Percentiles rank a stretch among this genome's conserved stretches.
Conservation (phyloP, 257 asterid genomes). For the Plantago elongata region DNA sequence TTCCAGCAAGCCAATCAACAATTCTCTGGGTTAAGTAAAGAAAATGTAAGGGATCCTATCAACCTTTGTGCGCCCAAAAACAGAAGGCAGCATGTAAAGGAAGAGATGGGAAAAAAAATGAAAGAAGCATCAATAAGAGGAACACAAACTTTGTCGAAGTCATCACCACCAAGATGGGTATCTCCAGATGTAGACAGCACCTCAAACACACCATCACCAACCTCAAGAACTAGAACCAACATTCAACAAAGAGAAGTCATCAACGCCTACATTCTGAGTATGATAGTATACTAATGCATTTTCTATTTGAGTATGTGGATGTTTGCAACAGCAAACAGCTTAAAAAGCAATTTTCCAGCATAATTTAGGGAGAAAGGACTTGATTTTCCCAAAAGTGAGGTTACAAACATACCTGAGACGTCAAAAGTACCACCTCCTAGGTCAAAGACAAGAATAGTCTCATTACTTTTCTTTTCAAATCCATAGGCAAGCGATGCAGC, state of each 20-base stretch:
- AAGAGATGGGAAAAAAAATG: not conserved
- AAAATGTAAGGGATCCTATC: constrained; percentile 12
- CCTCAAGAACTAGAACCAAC: constrained; percentile 38
- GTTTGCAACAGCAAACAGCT: no score
- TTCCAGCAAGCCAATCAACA: constrained; percentile 89
- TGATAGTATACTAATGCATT: no score
- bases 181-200: constrained; percentile 55
- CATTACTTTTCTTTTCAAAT: constrained; percentile 38
- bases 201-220: constrained; percentile 48
- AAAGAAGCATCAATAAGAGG: not conserved
- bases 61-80: not conserved
- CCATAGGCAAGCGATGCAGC: constrained; percentile 47
- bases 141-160: constrained; percentile 58
- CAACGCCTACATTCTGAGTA: not conserved
- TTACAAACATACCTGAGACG: constrained; percentile 41
- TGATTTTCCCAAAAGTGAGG: no score
- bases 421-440: constrained; percentile 48
- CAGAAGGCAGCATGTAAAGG: not conserved
- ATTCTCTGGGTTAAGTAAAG: constrained; percentile 52
- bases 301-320: no score
- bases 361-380: no score
- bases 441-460: constrained; percentile 54
- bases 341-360: no score
- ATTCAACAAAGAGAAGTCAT: not conserved
- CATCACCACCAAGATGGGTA: constrained; percentile 86